Evolutionary conservation across 768 basidiomycete species (phyloP).

Genomic region (Trametes villosa): DNA sequence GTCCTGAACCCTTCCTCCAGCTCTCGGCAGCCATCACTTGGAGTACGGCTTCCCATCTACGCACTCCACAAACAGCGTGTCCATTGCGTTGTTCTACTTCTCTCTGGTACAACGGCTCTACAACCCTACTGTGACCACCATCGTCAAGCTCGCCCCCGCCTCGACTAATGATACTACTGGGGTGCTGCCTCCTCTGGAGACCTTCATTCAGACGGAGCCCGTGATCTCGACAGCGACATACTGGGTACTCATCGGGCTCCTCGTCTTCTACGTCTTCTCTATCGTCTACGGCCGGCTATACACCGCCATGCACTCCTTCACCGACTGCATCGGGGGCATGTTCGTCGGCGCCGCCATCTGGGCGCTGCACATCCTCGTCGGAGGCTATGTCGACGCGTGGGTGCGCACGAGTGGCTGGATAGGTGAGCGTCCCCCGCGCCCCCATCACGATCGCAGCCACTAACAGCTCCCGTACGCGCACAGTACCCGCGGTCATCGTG

Average conservation of each 20-base stretch:
- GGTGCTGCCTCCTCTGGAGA: conserved; percentile 27
- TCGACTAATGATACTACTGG: conserved; percentile 9
- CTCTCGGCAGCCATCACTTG: conserved; percentile 78
- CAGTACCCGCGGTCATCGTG: conserved; percentile 64
- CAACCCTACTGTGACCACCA: conserved; percentile 25
- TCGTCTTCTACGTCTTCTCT: conserved; percentile 64
- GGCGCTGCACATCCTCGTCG: conserved; percentile 44
- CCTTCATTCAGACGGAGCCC: not conserved
- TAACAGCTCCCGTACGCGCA: not conserved
- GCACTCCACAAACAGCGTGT: conserved; percentile 89
- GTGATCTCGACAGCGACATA: conserved; percentile 53
- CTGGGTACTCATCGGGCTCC: conserved; percentile 41
- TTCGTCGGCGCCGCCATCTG: conserved; percentile 71
- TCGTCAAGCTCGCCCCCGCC: not conserved
- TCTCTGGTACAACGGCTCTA: conserved; percentile 60
- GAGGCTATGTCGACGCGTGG: conserved; percentile 47
- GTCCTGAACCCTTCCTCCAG: conserved; percentile 39
- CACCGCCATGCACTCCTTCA: conserved; percentile 88
- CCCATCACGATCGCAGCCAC: not conserved
- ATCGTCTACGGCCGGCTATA: conserved; percentile 84
- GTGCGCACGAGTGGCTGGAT: conserved; percentile 41
- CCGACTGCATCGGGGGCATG: conserved; percentile 69
- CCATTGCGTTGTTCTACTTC: conserved; percentile 84
- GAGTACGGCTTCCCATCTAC: conserved; percentile 98
- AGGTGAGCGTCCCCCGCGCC: conserved; percentile 29